Evolutionary conservation across 2,329 filamentous ascomycete genomes (phyloP).

Genomic region (Aspergillus intermedius): DNA sequence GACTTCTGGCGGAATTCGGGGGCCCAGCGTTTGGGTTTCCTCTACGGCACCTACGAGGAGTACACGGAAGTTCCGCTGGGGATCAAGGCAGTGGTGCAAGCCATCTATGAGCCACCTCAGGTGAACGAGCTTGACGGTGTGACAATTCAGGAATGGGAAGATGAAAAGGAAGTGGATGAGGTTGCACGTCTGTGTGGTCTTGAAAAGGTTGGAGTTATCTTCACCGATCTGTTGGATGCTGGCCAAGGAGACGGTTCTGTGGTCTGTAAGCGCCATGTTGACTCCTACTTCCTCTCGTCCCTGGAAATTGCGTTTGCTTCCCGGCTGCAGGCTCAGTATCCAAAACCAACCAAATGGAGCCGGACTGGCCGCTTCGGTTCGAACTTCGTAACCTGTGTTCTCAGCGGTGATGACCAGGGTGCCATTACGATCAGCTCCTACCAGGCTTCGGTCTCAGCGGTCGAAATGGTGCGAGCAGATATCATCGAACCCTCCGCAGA

Average conservation of each 20-base stretch:
- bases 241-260: conserved; percentile 77
- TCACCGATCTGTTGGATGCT: conserved; percentile 82
- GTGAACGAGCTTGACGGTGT: conserved; percentile 83
- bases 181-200: conserved; percentile 77
- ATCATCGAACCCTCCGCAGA: conserved; percentile 94
- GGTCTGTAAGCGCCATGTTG: conserved; percentile 88
- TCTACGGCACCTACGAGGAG: conserved; percentile 86
- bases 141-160: conserved; percentile 75
- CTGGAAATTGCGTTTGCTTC: conserved; percentile 87
- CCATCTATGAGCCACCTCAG: conserved; percentile 94
- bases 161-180: conserved; percentile 73
- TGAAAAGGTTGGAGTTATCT: conserved; percentile 85
- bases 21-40: conserved; percentile 74
- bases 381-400: conserved; percentile 92
- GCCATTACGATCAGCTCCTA: conserved; percentile 87
- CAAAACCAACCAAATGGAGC: conserved; percentile 92
- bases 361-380: conserved; percentile 91
- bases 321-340: conserved; percentile 77
- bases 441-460: conserved; percentile 88
- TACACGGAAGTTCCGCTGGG: conserved; percentile 90
- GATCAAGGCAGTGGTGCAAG: conserved; percentile 91
- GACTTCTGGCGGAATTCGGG: conserved; percentile 88
- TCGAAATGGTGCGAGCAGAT: conserved; percentile 94
- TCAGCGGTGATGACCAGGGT: conserved; percentile 86
- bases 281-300: conserved; percentile 90